Evolutionary conservation across 768 basidiomycete species (phyloP).

Genomic region (Pisolithus tinctorius): DNA sequence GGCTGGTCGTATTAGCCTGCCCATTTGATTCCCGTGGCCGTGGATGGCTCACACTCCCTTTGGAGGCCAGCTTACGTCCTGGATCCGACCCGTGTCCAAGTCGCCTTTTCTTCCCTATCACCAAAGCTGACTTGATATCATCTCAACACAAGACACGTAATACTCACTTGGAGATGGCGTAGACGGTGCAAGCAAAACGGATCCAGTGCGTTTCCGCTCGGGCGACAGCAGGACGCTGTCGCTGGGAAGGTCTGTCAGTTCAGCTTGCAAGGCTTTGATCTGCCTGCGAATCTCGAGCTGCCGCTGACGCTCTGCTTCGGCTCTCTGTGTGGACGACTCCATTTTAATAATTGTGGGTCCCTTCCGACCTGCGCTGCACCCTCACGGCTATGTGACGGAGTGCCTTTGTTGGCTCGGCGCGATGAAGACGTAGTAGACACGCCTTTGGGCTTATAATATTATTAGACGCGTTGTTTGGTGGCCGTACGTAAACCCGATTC

Average conservation of each 20-base stretch:
- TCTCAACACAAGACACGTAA: not conserved
- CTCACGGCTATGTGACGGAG: not conserved
- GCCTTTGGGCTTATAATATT: not conserved
- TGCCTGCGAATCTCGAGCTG: conserved; percentile 48
- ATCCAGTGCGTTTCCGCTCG: conserved; percentile 40
- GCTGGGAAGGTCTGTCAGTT: conserved; percentile 37
- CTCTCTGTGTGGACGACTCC: conserved; percentile 48
- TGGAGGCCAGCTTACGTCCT: conserved; percentile 14
- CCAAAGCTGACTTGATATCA: conserved; percentile 1
- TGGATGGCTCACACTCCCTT: conserved; percentile 7
- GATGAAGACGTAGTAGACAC: not conserved
- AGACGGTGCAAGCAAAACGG: conserved; percentile 36
- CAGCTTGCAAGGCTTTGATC: conserved; percentile 50
- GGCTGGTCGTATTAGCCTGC: conserved; percentile 4
- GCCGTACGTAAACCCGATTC: no score
- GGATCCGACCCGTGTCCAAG: conserved; percentile 22
- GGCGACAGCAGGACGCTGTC: conserved; percentile 30
- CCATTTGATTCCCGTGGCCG: conserved; percentile 12
- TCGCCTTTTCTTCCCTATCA: conserved; percentile 39
- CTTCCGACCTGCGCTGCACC: not conserved
- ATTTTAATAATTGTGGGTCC: conserved; percentile 24
- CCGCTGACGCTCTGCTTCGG: conserved; percentile 29
- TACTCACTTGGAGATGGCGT: conserved; percentile 67
- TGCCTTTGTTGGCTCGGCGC: no score
- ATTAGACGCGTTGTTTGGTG: conserved; percentile 18